These are phyloP conservation scores for Pythium aphanidermatum DNA, from an alignment of 352 stramenopile species.

Conservation along the genomic window DNA sequence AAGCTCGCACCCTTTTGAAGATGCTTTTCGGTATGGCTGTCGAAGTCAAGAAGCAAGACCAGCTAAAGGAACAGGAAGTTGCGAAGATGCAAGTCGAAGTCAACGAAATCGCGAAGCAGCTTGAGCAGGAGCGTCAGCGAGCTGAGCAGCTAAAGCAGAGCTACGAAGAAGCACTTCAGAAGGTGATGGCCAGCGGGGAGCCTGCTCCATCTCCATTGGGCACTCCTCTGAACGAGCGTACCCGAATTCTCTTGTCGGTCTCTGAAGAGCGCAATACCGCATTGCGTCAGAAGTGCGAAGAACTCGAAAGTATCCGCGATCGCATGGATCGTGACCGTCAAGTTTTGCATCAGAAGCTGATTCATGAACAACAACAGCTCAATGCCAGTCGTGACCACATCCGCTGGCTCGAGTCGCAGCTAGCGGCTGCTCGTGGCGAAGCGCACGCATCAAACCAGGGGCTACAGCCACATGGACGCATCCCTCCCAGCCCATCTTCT, in stretches of 20 bases:
- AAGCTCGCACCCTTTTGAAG: constrained; percentile 75
- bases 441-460: constrained; percentile 17
- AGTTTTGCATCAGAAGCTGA: constrained; percentile 34
- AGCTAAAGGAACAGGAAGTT: constrained; percentile 71
- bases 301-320: constrained; percentile 43
- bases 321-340: constrained; percentile 46
- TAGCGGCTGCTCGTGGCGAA: constrained; percentile 20
- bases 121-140: constrained; percentile 70
- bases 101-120: constrained; percentile 40
- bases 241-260: constrained; percentile 61
- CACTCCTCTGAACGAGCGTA: constrained; percentile 52
- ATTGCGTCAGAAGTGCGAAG: constrained; percentile 72
- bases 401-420: constrained; percentile 53
- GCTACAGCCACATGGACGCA: neutral
- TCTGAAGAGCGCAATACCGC: constrained; percentile 68
- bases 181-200: constrained; percentile 44
- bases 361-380: constrained; percentile 45
- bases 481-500: constrained; percentile 6
- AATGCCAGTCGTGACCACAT: constrained; percentile 50
- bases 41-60: constrained; percentile 83
- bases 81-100: constrained; percentile 72
- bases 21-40: constrained; percentile 86
- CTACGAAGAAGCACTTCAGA: constrained; percentile 80
- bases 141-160: constrained; percentile 75
- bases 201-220: constrained; percentile 13